Base-by-base conservation (phyloP, 257 asterid species). In the Prunella vulgaris region DNA sequence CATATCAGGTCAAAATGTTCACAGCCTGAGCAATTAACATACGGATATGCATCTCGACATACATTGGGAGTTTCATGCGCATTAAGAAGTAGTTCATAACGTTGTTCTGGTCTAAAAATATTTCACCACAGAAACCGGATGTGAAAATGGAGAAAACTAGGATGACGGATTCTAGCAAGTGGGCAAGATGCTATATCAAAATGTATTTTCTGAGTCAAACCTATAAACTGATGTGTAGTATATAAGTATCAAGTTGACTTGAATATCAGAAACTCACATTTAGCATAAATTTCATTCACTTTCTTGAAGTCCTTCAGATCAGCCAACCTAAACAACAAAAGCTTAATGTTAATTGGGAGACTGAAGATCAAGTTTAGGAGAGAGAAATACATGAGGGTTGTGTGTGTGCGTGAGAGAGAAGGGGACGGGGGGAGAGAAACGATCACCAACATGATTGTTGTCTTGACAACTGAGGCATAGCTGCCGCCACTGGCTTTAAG, bases 391-490 rank as follows among this genome's bases (percentile, higher is more conserved):
- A 28, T 2, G 46, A 48, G 37, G 7, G 27, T 42, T 18, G 10
- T 1, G 60, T 22, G 15, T 24, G 46, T 42, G 22, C 0, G 40
- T 12, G 52, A 5, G 69, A 44, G 57, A 40, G 37, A 64, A 51
- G 46, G 24, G 30, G 68, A 59, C 0, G 35, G 35, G 5, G 53
- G 59, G 46, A 15, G 14, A 9, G 52, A 42, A 64, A 80, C 37
- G 69, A 66, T 56, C 66, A 73, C 97, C 13, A 68, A 94, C 99
- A 94, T 82, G 76, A 94, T 94, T 54, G 99, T 94, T 40, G 99
- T 94, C 95, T 94, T 94, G 73, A 91, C 99, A 74, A 94, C 99
- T 7, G 97, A 89, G 69, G 95, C 76, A 72, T 94, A 94, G 90
- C 80, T 76, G 66, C 81, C 88, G 27, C 97, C 99, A 60, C 97